Conservation (phyloP, 177 flowering plant genomes). For the Vitis hybrid region DNA sequence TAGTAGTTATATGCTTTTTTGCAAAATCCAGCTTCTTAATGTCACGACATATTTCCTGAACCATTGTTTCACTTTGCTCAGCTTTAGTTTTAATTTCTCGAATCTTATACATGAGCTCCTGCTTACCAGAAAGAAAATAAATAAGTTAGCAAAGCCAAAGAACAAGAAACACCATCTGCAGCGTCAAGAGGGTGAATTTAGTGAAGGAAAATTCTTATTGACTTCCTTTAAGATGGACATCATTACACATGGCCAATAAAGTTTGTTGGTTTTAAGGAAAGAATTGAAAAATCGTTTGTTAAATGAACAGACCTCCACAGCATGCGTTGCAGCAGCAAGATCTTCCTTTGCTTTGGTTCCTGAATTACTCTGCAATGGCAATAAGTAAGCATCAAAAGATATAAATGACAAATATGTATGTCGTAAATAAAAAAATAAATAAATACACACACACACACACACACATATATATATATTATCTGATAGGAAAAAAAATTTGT, state of each 20-base stretch:
- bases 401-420: neutral
- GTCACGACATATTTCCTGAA: slow-evolving; percentile 98
- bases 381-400: slow-evolving; percentile 15
- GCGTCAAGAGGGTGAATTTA: neutral
- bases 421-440: no score
- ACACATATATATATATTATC: no score
- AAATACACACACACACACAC: no score
- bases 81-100: slow-evolving; percentile 95
- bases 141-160: neutral
- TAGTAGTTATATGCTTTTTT: slow-evolving; percentile 94
- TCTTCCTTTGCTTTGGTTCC: slow-evolving; percentile 98
- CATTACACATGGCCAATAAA: neutral
- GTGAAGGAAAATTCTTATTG: no score
- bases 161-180: neutral
- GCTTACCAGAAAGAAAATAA: slow-evolving; percentile 9
- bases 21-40: slow-evolving; percentile 98
- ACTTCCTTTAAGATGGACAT: neutral
- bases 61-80: slow-evolving; percentile 99
- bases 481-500: no score
- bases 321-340: slow-evolving; percentile 94
- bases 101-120: slow-evolving; percentile 96
- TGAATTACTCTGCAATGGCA: slow-evolving; percentile 78
- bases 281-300: neutral
- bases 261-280: neutral
- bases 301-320: slow-evolving; percentile 75